phyloP scores from a whole-genome alignment of 179 eudicot genomes.

The Patellifolia procumbens region DNA sequence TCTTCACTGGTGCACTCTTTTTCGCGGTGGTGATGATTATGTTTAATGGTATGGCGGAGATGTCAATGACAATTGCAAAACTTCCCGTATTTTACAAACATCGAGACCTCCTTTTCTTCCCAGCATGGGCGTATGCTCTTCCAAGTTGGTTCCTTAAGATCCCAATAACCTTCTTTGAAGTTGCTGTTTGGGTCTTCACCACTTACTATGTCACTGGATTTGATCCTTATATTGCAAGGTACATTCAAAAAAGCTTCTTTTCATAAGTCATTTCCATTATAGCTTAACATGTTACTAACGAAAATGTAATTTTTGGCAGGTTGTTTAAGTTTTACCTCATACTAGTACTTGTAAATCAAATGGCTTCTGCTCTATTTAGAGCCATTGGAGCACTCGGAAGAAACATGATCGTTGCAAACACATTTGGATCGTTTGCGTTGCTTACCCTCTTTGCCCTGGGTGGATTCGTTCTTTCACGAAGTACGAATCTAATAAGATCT shows the following conservation, averaged over 20 bases:
- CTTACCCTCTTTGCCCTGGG: slow-evolving; percentile 49
- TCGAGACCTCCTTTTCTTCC: slow-evolving; percentile 65
- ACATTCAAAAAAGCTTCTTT: not conserved
- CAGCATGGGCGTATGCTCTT: slow-evolving; percentile 66
- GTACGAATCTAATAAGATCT: slow-evolving; percentile 26
- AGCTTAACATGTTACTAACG: not conserved
- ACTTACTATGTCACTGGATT: slow-evolving; percentile 66
- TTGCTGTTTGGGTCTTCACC: slow-evolving; percentile 39
- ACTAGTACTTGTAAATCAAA: slow-evolving; percentile 46
- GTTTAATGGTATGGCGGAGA: slow-evolving; percentile 57
- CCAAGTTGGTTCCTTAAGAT: slow-evolving; percentile 64
- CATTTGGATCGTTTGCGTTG: slow-evolving; percentile 60
- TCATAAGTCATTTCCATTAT: too few relatives aligned
- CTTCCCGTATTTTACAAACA: slow-evolving; percentile 78
- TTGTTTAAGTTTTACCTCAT: slow-evolving; percentile 51
- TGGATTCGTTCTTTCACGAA: slow-evolving; percentile 55
- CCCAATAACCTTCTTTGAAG: slow-evolving; percentile 51
- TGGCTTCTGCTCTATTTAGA: slow-evolving; percentile 58
- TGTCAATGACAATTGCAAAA: slow-evolving; percentile 53
- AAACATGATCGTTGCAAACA: slow-evolving; percentile 55
- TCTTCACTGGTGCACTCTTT: slow-evolving; percentile 46
- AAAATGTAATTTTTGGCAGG: slow-evolving; percentile 38
- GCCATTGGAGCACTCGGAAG: slow-evolving; percentile 65
- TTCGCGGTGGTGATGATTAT: slow-evolving; percentile 32
- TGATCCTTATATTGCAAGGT: slow-evolving; percentile 60